Conservation (phyloP, 345 rosid genomes). For the sweet orange (Citrus sinensis) region DNA sequence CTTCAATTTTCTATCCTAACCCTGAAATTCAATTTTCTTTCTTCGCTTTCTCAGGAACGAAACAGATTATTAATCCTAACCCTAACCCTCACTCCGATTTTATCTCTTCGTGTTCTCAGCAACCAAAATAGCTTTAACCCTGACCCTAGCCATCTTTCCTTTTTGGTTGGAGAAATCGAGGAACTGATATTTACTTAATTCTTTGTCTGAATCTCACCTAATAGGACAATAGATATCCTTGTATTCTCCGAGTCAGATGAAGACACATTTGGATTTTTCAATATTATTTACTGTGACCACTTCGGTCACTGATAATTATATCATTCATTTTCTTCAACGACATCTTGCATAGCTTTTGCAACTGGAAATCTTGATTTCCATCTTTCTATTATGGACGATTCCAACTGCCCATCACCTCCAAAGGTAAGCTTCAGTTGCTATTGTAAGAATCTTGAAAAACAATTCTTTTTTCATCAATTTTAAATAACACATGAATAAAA, state of each 20-base stretch:
- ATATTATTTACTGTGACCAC: conserved; percentile 4
- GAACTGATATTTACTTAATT: background rate
- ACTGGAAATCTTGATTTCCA: background rate
- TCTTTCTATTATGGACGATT: conserved; percentile 25
- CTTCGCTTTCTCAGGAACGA: background rate
- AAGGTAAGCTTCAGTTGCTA: conserved; percentile 14
- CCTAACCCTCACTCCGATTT: background rate
- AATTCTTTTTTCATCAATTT: background rate
- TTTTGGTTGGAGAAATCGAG: conserved; percentile 24
- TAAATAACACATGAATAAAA: background rate
- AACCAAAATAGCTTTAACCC: conserved; percentile 10
- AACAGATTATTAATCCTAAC: background rate
- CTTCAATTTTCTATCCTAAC: background rate
- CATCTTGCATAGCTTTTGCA: background rate
- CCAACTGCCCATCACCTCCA: conserved; percentile 13
- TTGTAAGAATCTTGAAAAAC: background rate
- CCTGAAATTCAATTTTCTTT: background rate
- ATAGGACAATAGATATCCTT: conserved; percentile 13
- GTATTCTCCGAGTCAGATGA: conserved; percentile 18
- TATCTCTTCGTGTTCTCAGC: conserved; percentile 6
- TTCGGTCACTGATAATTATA: background rate
- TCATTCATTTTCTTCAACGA: conserved; percentile 4
- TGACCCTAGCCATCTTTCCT: background rate
- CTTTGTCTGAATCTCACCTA: background rate
- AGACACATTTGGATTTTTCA: conserved; percentile 17